Base-by-base conservation (phyloP, 257 asterid species). In the Nicotiana obtusifolia region DNA sequence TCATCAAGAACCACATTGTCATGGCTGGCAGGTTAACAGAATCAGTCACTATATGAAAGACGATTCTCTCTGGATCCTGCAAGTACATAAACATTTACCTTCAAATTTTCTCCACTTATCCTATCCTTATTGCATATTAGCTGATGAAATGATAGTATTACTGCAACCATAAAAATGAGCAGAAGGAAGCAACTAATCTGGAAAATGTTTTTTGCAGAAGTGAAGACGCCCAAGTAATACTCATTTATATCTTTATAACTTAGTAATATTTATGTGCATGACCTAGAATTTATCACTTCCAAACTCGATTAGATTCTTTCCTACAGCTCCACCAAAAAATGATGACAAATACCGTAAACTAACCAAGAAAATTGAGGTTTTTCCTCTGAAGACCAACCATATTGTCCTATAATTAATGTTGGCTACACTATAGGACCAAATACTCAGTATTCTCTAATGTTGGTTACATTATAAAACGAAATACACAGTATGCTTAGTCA, bases 1-100 rank as follows among this genome's bases (percentile, higher is more conserved):
- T 94, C 78, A 83, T 82, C 85, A 94, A 83, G 91, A 96, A 96
- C 99, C 99, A 96, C 98, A 93, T 94, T 20, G 94, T 83, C 86
- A 96, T 90, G 56, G 99, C 93, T 54, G 98, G 97, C 78, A 87
- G 77, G 88, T 91, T 94, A 61, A 96, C 89, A 31, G 93, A 85
- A 87, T 96, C 97, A 3, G 98, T 94, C 85, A 94, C 93, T 62
- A 96, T 81, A 87, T 94, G 98, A 85, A 96, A 92, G 64, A 96
- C 98, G 10, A 93, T 75, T 83, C 65, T 92, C 89, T 88, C 93
- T 4, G 97, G 93, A 30, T 88, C 95, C 99, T 94, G 93, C 78
- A 84, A 67, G 75, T 68, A 81, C 76, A 84, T 68, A 86, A 76
- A 85, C 60, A 52, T 64, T 47, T 37, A 80, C 33, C 33, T 13